Percentiles rank a stretch among this genome's conserved stretches.
phyloP scores from a whole-genome alignment of 176 grass and related monocot genomes.

The Thalia dealbata region DNA sequence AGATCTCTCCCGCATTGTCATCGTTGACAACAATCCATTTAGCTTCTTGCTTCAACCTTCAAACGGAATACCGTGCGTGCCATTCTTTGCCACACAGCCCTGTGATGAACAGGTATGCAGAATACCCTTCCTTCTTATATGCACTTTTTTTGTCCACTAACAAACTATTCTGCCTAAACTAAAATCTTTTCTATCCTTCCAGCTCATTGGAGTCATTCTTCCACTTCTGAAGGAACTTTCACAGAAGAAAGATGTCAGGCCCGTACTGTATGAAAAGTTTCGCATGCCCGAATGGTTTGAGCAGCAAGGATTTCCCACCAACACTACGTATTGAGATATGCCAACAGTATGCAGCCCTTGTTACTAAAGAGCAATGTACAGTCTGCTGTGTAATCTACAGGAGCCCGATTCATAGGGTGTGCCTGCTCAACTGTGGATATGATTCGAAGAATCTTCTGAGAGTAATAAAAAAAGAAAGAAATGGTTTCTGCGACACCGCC shows the following conservation, averaged over 20 bases:
- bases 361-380: background rate
- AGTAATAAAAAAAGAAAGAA: no score
- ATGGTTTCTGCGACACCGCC: background rate
- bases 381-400: background rate
- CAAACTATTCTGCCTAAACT: background rate
- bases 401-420: background rate
- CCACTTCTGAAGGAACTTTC: constrained; percentile 85
- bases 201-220: constrained; percentile 88
- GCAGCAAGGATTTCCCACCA: constrained; percentile 68
- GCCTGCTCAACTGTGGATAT: background rate
- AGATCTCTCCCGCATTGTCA: constrained; percentile 56
- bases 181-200: constrained; percentile 33
- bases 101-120: constrained; percentile 73
- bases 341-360: background rate
- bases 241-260: constrained; percentile 75
- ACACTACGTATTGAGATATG: constrained; percentile 31
- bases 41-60: constrained; percentile 92
- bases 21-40: constrained; percentile 98
- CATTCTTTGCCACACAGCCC: constrained; percentile 83
- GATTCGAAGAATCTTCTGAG: background rate
- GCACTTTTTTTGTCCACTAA: background rate
- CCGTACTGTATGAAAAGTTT: constrained; percentile 77
- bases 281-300: constrained; percentile 99
- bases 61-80: constrained; percentile 94
- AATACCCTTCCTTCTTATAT: constrained; percentile 2